Percentiles rank a stretch among this genome's conserved stretches.
phyloP scores from a whole-genome alignment of 2,329 filamentous ascomycete species.

The Podosphaera aphanis region DNA sequence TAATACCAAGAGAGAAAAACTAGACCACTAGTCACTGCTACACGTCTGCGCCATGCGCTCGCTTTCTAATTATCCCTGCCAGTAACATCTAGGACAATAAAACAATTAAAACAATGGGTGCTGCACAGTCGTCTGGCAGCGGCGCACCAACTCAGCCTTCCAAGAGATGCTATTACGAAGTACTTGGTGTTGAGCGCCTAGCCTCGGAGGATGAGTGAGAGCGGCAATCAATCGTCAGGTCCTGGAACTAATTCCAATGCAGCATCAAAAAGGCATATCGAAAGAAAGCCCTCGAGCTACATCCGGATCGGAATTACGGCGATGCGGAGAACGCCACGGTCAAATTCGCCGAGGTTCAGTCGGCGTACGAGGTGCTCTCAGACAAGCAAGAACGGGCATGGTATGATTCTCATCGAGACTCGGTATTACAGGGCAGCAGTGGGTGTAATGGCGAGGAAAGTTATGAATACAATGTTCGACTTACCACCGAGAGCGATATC shows the following conservation, averaged over 20 bases:
- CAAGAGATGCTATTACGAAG: slow-evolving; percentile 3
- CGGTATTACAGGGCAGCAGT: slow-evolving; percentile 40
- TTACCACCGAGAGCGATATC: slow-evolving; percentile 65
- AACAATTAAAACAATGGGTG: neutral
- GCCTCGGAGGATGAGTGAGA: slow-evolving; percentile 61
- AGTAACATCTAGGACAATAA: neutral
- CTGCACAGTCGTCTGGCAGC: neutral
- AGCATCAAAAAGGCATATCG: slow-evolving; percentile 89
- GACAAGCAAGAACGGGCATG: slow-evolving; percentile 88
- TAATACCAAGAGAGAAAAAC: too few species aligned
- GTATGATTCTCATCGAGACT: slow-evolving; percentile 87
- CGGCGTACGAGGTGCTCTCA: slow-evolving; percentile 86
- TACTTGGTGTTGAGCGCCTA: slow-evolving; percentile 29
- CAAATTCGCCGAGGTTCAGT: slow-evolving; percentile 75
- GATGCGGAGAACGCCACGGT: slow-evolving; percentile 64
- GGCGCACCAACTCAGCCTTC: neutral
- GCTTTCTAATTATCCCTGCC: too few species aligned
- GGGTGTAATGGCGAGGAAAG: slow-evolving; percentile 21
- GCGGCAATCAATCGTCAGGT: neutral
- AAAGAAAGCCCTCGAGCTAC: slow-evolving; percentile 71
- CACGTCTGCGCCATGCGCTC: too few species aligned
- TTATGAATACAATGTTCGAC: slow-evolving; percentile 43
- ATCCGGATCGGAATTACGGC: slow-evolving; percentile 81
- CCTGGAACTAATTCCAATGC: slow-evolving; percentile 2
- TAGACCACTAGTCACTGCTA: too few species aligned